Evolutionary conservation across 352 stramenopile genomes (phyloP), one percentile per base, ranked within the genome.

Genomic region (Globisporangium sylvaticum): DNA sequence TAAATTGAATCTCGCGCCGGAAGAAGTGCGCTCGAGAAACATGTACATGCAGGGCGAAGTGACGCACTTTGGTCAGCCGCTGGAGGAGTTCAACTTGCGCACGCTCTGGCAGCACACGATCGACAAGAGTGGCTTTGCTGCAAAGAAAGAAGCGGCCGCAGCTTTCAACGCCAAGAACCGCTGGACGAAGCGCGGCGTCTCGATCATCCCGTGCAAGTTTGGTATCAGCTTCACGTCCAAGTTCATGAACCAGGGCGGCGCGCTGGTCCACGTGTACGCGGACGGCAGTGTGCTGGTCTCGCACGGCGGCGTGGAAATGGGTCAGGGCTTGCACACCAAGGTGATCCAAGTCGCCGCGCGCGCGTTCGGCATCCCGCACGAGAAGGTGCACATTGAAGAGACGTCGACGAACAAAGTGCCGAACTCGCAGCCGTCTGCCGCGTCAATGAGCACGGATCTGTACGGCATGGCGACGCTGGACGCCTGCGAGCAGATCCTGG

Each of bases 221-320:
- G 97, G 96, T 8, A 98, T 99, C 70, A 97, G 85, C 24, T 99
- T 98, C 67, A 99, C 94, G 9, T 84, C 88, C 27, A 98, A 98
- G 70, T 98, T 97, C 60, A 98, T 99, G 95, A 99, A 99, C 73
- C 95, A 99, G 74, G 96, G 93, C 27, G 96, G 95, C 1, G 79
- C 96, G 1, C 82, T 99, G 14, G 96, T 99, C 9, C 94, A 99
- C 75, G 79, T 99, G 14, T 99, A 99, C 73, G 83, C 83, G 1
- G 97, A 99, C 67, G 96, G 95, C 8, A 98, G 94, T 63, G 94
- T 99, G 32, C 72, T 99, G 44, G 83, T 99, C 9, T 96, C 89
- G 10, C 96, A 99, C 66, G 96, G 97, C 31, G 97, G 96, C 29
- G 97, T 97, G n/a, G 97, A 99, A 80, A 99, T 99, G 96, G 96